Base-by-base conservation (phyloP, 2,329 filamentous ascomycete genomes). In the Monosporascus sp. region DNA sequence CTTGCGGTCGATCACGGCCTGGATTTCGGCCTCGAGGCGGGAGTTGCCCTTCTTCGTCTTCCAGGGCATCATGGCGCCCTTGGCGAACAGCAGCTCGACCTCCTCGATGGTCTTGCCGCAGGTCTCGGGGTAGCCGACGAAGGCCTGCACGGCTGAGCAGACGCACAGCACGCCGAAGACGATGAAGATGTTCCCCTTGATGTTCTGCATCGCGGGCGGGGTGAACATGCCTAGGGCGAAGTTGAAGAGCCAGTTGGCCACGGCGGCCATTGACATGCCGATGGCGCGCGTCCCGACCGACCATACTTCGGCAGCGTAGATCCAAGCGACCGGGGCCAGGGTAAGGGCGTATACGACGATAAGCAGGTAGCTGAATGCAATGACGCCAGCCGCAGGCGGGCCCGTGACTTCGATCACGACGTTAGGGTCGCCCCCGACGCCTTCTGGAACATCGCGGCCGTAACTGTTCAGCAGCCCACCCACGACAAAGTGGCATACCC, bases 271-370 rank as follows among this genome's bases (percentile, higher is more conserved):
- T 22, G 77, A 77, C 73, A 85, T 83, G 20, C 81, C 82, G 2
- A 75, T 79, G 3, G 81, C 82, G 36, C 83, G 77, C 0, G 80
- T 82, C 54, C 81, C 79, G 2, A 85, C 72, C 0, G 80, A 82
- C 78, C 80, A 86, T 2, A 85, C 79, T 66, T 88, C 85, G 17
- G 82, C 80, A 0, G 81, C 79, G 60, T 88, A 87, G 45, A 86
- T 77, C 83, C 84, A 87, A 51, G 78, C 81, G 3, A 85, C 79
- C 1, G 83, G 82, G 0, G 82, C 83, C 18, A 84, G 75, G 0
- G 82, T 86, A n/a, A 85, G 71, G 1, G 81, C 79, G 63, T 87
- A 87, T 57, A 83, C 73, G 59, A 85, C 76, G 61, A 86, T 81
- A 54, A 87, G 76, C 17, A 87, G 74, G 64, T 86, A 87, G 49